Conservation (phyloP, 169 alveolate genomes). For the Cryptosporidium muris region DNA sequence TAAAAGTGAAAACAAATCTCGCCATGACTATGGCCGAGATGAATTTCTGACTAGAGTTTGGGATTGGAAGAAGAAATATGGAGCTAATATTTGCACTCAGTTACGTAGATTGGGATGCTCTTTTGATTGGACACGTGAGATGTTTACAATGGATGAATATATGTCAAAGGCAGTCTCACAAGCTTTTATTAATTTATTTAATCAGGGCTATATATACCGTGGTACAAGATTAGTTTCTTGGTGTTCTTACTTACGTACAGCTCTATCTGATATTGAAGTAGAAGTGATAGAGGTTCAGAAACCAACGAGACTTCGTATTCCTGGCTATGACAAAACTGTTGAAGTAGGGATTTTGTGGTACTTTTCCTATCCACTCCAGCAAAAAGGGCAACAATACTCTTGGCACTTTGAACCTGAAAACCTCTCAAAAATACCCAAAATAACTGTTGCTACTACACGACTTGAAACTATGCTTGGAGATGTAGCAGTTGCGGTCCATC, state of each 20-base stretch:
- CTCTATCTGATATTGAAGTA: conserved; percentile 99
- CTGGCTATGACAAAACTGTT: conserved; percentile 87
- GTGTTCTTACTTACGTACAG: conserved; percentile 97
- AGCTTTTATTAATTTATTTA: conserved; percentile 93
- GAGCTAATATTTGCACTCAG: conserved; percentile 90
- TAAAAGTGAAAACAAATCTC: conserved; percentile 90
- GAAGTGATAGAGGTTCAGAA: conserved; percentile 91
- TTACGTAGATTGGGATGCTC: conserved; percentile 90
- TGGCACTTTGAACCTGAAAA: conserved; percentile 83
- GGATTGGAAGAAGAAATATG: conserved; percentile 98
- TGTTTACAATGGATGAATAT: conserved; percentile 95
- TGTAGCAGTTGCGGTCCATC: conserved; percentile 99
- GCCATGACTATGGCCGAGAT: conserved; percentile 97
- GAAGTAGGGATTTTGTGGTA: conserved; percentile 98
- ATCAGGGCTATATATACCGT: conserved; percentile 94
- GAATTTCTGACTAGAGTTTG: conserved; percentile 92
- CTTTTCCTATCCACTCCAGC: conserved; percentile 92
- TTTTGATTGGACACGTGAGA: conserved; percentile 97
- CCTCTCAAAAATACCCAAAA: conserved; percentile 62
- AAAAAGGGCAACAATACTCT: conserved; percentile 77
- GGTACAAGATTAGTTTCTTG: conserved; percentile 96
- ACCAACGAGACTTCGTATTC: conserved; percentile 84
- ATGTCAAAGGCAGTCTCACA: conserved; percentile 94
- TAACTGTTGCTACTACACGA: conserved; percentile 96
- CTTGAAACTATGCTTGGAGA: conserved; percentile 99